Base-by-base conservation (phyloP, 2,329 filamentous ascomycete genomes). In the Aureobasidium sp. region DNA sequence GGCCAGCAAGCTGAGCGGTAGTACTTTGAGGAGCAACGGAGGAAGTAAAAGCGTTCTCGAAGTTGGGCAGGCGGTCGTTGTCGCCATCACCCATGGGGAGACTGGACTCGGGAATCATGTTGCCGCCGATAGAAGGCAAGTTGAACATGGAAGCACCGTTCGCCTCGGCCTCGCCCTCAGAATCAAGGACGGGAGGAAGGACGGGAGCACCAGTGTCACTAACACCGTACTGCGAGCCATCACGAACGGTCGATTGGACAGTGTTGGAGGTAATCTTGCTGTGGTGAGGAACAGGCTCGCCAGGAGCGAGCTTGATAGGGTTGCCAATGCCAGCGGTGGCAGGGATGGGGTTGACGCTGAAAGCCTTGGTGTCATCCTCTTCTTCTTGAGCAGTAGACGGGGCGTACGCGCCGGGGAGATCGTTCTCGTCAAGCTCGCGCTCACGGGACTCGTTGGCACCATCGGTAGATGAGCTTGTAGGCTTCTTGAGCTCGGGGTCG, bases 171-270 rank as follows among this genome's bases (percentile, higher is more conserved):
- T 79, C 75, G 46, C 73, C 71, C 23, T 73, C 70, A 43, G 76
- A 73, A 45, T 75, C 77, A n/a, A 76, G 69, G 25, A 77, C 75
- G n/a, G 79, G 73, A 29, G 76, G 73, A 13, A 80, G 69, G 35
- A 77, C 65, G 37, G 73, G 73, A 61, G 75, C 73, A 27, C 69
- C 68, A 61, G 85, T 81, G 69, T 88, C 88, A 64, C 86, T 85
- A 73, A 89, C 89, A 73, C 95, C 87, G 74, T 96, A 97, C 1
- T 90, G 93, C 66, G 85, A 89, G 73, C 90, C 82, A 72, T 96
- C 92, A 69, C 77, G 79, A 37, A 78, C 79, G 27, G 78, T 82
- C 65, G 81, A 84, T 43, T 86, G 84, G 69, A 96, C 82, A 54
- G 90, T 86, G 72, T 89, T 88, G 55, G 80, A 74, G 50, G 84